Evolutionary conservation across 1,284 basidiomycete species (phyloP).

Genomic region (Moesziomyces aphidis): DNA sequence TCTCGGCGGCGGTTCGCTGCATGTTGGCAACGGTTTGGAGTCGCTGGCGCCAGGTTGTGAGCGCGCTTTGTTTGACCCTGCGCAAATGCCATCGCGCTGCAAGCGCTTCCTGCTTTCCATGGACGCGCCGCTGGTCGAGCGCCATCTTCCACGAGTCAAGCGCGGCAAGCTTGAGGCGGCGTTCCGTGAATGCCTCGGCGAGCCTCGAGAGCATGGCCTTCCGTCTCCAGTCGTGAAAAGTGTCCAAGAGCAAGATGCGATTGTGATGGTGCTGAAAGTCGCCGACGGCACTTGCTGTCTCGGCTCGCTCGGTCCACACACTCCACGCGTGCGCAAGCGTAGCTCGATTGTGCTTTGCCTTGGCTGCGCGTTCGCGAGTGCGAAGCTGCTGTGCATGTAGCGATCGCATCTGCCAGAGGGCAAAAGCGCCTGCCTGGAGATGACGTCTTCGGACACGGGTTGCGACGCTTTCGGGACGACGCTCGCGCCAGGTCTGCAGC

Average conservation of each 20-base stretch:
- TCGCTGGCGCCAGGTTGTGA: slow-evolving; percentile 15
- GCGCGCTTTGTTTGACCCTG: slow-evolving; percentile 17
- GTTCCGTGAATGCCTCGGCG: slow-evolving; percentile 33
- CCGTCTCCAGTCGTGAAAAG: slow-evolving; percentile 27
- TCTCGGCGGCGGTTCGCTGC: slow-evolving; percentile 12
- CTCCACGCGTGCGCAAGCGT: slow-evolving; percentile 16
- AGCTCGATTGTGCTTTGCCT: slow-evolving; percentile 4
- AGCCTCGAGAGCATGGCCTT: slow-evolving; percentile 32
- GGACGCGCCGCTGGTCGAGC: slow-evolving; percentile 5
- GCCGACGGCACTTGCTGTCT: slow-evolving; percentile 7
- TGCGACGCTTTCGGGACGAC: slow-evolving; percentile 12
- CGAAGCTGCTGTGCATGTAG: slow-evolving; percentile 22
- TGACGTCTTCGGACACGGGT: slow-evolving; percentile 30
- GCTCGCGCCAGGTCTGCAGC: slow-evolving; percentile 21
- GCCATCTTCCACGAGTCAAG: slow-evolving; percentile 32
- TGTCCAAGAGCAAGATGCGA: slow-evolving; percentile 9
- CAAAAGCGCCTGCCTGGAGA: slow-evolving; percentile 44
- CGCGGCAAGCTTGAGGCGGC: slow-evolving; percentile 31
- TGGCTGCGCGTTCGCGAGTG: slow-evolving; percentile 13
- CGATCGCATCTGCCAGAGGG: slow-evolving; percentile 41
- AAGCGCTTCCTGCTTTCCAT: slow-evolving; percentile 33
- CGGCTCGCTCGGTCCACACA: slow-evolving; percentile 22
- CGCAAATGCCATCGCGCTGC: slow-evolving; percentile 44
- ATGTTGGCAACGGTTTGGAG: neutral
- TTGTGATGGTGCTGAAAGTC: slow-evolving; percentile 24